Evolutionary conservation across 1,284 basidiomycete genomes (phyloP), one percentile per base, ranked within the genome.

Genomic region (Mycena citricolor): DNA sequence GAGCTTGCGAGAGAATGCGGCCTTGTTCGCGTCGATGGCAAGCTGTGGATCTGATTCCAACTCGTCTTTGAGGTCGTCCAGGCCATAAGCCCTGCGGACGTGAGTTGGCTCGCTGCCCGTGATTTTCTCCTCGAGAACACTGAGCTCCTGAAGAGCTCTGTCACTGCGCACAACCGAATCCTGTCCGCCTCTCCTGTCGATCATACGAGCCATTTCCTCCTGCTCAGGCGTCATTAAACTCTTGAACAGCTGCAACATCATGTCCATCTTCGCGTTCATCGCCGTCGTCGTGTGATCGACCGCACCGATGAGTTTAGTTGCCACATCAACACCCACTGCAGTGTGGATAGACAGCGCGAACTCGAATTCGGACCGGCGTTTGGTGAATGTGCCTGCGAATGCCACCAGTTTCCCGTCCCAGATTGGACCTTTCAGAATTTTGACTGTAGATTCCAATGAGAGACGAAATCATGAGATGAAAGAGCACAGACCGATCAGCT

Each of bases 241-340:
- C 26, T 33, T 25, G 22, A 49, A 49, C 47, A 49, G 41, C 19
- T 44, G 44, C 33, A 49, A 24, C 47, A 49, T 49, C 39, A 49
- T 29, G 12, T 49, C 50, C 43, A 44, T 52, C 29, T 52, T 52
- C 16, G 42, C 46, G n/a, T 45, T 45, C 39, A 52, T 52, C 12
- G 47, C 50, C 35, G 47, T 41, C 4, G 45, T 47, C 1, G 41
- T 44, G 21, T 51, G 33, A 39, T 47, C 46, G 0, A 52, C 45
- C 16, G 25, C 30, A 17, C 23, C 44, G 16, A 52, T 32, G 20
- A 37, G 35, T 12, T 19, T 21, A 32, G 38, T 42, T 7, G 50
- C 50, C 12, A 36, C 42, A 20, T 52, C 50, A n/a, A 52, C 50
- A 6, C 46, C 50, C 5, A 42, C 35, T 14, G 50, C 46, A 2